A percentile compares a stretch with the other conserved stretches of the same genome.
Evolutionary conservation across 306 rosid genomes (phyloP).

Genomic region (Crotalaria pallida): DNA sequence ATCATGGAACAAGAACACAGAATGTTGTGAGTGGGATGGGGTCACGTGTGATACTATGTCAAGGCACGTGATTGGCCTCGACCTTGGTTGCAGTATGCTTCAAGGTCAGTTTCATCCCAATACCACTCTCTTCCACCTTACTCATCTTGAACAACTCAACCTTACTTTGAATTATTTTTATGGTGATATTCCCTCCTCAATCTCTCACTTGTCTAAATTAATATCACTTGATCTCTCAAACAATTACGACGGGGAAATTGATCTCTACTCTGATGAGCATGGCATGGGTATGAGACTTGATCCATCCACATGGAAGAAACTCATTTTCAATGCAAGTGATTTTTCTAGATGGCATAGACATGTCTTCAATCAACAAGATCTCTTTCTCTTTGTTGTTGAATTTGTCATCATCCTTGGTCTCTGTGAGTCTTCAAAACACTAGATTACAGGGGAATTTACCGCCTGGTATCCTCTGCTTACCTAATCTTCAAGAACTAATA

Average conservation of each 20-base stretch:
- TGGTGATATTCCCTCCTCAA: constrained; percentile 20
- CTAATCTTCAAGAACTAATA: neutral
- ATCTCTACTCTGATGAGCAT: too few relatives aligned
- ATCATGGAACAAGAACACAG: neutral
- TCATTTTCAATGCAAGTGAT: constrained; percentile 17
- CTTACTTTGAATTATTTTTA: constrained; percentile 3
- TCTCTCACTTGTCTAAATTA: too few relatives aligned
- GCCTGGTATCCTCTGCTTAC: neutral
- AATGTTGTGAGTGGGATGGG: constrained; percentile 23
- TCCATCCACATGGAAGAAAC: constrained; percentile 12
- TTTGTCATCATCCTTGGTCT: constrained; percentile 13
- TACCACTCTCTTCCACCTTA: neutral
- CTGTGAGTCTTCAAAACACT: neutral
- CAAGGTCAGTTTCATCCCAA: constrained; percentile 2
- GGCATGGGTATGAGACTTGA: neutral
- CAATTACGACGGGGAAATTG: too few relatives aligned
- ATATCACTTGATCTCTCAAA: constrained; percentile 23
- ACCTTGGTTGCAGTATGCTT: constrained; percentile 4
- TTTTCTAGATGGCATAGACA: neutral
- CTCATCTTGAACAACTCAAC: constrained; percentile 14
- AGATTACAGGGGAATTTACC: neutral
- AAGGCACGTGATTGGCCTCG: constrained; percentile 2
- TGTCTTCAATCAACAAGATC: neutral
- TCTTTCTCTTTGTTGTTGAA: neutral
- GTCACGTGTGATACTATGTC: neutral